Evolutionary conservation across 805 yeast genomes (phyloP), one percentile per base, ranked within the genome.

Genomic region (Ogataea paraovalis): DNA sequence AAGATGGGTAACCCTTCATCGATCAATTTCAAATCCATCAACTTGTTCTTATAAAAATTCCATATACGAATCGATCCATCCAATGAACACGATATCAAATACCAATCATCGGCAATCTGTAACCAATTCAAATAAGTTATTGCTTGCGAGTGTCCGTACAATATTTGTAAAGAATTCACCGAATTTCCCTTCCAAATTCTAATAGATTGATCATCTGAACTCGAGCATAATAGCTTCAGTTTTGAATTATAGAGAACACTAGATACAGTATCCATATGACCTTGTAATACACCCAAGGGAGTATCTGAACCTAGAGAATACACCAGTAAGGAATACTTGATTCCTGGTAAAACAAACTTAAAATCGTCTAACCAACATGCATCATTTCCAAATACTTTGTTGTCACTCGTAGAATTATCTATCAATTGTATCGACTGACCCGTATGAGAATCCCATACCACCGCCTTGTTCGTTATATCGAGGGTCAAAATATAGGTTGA

Each of bases 111-210:
- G 13, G 44, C 67, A 2, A 64, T 50, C 50, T 68, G 55, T 44
- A 83, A 45, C 96, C 96, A 81, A 41, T 71, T 59, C 7, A 82
- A 70, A 18, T 70, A 74, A 2, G 80, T 69, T 8, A 83, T 71
- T 23, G 87, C 80, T 47, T 81, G 77, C 1, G 79, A 70, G 60
- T 84, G 89, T 0, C 82, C 83, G 6, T 59, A 47, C 34, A 79
- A 59, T 4, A 75, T 66, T 47, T 75, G 75, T 32, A 75, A 66
- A 25, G 80, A 75, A 49, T 78, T 78, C 21, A 78, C 67, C 28
- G 81, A 76, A 23, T 75, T 75, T 33, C 89, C 85, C 57, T 75
- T 78, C 96, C 96, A 91, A 19, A 89, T 70, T 55, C 87, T 77
- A 8, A 90, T 73, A 0, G 77, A 70, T 47, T 78, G 75, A 61